Evolutionary conservation across 345 rosid genomes (phyloP).

Genomic region (Citrus glauca): DNA sequence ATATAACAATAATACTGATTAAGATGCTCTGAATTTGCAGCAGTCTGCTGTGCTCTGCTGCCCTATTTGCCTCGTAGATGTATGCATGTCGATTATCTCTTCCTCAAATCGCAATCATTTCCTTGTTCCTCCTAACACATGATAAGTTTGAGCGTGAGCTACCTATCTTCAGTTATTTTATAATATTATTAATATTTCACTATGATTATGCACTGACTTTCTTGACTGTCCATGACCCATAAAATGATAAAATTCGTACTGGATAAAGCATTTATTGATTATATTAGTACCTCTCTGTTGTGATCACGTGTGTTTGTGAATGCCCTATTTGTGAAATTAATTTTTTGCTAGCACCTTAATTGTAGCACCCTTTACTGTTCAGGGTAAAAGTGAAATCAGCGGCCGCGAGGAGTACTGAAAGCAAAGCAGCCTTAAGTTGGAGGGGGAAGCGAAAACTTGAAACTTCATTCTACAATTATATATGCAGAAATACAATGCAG

Average conservation of each 20-base stretch:
- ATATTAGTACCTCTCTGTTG: neutral
- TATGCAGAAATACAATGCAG: too few relatives aligned
- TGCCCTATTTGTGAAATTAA: neutral
- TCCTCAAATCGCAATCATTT: conserved; percentile 1
- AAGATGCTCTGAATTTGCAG: conserved; percentile 19
- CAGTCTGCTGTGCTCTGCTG: neutral
- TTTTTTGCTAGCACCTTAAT: neutral
- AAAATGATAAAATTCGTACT: neutral
- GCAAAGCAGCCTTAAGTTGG: neutral
- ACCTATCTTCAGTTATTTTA: too few relatives aligned
- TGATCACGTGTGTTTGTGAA: neutral
- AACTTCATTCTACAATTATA: too few relatives aligned
- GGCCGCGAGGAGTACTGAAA: neutral
- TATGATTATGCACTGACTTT: neutral
- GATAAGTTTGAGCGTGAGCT: neutral
- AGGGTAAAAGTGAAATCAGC: neutral
- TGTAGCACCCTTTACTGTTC: neutral
- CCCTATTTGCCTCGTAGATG: conserved; percentile 1
- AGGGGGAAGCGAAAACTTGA: neutral
- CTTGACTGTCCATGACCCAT: neutral
- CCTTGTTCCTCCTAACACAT: neutral
- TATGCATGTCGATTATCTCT: conserved; percentile 4
- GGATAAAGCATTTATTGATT: neutral
- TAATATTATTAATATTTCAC: too few relatives aligned
- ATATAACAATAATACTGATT: neutral